These are phyloP conservation scores for Coprinopsis sp. DNA, from an alignment of 768 basidiomycete species.

Conservation along the genomic window DNA sequence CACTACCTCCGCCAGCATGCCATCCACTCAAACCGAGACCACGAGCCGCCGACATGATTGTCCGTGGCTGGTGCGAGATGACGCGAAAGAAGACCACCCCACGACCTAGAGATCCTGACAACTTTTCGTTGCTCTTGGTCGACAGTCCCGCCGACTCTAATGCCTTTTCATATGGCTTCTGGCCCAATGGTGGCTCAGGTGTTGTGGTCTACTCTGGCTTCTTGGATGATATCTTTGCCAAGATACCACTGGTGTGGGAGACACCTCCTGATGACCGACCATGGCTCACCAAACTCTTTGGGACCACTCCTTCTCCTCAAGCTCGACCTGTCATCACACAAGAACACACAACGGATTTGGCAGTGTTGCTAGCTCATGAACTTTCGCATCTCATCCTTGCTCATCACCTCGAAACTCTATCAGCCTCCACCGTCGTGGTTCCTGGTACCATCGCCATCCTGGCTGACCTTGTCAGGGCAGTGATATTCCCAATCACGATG, in stretches of 20 bases:
- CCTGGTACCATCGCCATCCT: slow-evolving; percentile 75
- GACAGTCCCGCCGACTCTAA: slow-evolving; percentile 81
- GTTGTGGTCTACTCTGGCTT: slow-evolving; percentile 95
- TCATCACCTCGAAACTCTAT: slow-evolving; percentile 91
- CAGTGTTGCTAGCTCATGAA: slow-evolving; percentile 90
- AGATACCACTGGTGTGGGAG: slow-evolving; percentile 27
- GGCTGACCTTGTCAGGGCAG: slow-evolving; percentile 69
- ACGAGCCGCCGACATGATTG: slow-evolving; percentile 69
- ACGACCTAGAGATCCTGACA: slow-evolving; percentile 70
- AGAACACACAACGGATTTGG: slow-evolving; percentile 84
- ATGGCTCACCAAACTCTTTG: slow-evolving; percentile 47
- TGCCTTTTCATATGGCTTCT: slow-evolving; percentile 95
- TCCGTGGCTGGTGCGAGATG: slow-evolving; percentile 48
- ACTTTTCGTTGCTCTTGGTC: slow-evolving; percentile 86
- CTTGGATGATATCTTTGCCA: slow-evolving; percentile 76
- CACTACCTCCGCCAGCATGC: slow-evolving; percentile 76
- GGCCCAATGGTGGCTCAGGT: slow-evolving; percentile 86
- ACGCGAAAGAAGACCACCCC: slow-evolving; percentile 44
- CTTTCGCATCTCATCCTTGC: slow-evolving; percentile 86
- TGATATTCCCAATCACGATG: slow-evolving; percentile 88
- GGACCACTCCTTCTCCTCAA: slow-evolving; percentile 34
- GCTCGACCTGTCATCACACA: slow-evolving; percentile 54
- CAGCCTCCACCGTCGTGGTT: slow-evolving; percentile 75
- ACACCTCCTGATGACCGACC: slow-evolving; percentile 27
- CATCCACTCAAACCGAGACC: slow-evolving; percentile 84